These are phyloP conservation scores for Lichtheimia corymbifera DNA, from an alignment of 371 early-diverging fungal genomes.

Conservation along the genomic window DNA sequence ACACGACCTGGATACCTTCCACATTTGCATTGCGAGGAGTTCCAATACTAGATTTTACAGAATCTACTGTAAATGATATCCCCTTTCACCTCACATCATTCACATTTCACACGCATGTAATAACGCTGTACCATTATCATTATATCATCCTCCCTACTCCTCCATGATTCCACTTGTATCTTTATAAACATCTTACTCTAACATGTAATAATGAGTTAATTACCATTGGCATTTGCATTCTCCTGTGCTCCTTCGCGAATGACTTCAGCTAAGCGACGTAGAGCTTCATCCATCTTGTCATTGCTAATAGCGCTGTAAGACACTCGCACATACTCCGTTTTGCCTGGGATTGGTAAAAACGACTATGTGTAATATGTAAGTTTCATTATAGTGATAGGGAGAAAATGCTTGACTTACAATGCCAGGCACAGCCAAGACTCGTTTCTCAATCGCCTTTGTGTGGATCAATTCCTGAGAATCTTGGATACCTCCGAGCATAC, in stretches of 20 bases:
- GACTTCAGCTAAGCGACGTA: conserved; percentile 53
- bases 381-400: too few relatives aligned
- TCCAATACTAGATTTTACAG: conserved; percentile 28
- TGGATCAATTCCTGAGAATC: conserved; percentile 69
- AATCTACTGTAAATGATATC: too few relatives aligned
- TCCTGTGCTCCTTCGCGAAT: conserved; percentile 29
- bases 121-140: too few relatives aligned
- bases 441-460: conserved; percentile 67
- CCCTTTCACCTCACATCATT: too few relatives aligned
- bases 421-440: conserved; percentile 77
- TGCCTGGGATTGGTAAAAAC: conserved; percentile 28
- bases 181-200: conserved; percentile 6
- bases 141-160: not conserved
- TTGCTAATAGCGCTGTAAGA: conserved; percentile 66
- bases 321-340: conserved; percentile 55
- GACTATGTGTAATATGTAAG: conserved; percentile 11
- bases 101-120: too few relatives aligned
- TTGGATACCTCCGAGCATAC: conserved; percentile 55
- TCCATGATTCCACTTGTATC: conserved; percentile 4
- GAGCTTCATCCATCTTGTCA: conserved; percentile 68
- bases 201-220: not conserved
- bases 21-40: conserved; percentile 39
- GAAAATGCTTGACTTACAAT: conserved; percentile 27
- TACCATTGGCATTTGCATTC: not conserved
- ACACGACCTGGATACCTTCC: conserved; percentile 13